Base-by-base conservation (phyloP, 179 eudicot species). In the Beta lomatogona region DNA sequence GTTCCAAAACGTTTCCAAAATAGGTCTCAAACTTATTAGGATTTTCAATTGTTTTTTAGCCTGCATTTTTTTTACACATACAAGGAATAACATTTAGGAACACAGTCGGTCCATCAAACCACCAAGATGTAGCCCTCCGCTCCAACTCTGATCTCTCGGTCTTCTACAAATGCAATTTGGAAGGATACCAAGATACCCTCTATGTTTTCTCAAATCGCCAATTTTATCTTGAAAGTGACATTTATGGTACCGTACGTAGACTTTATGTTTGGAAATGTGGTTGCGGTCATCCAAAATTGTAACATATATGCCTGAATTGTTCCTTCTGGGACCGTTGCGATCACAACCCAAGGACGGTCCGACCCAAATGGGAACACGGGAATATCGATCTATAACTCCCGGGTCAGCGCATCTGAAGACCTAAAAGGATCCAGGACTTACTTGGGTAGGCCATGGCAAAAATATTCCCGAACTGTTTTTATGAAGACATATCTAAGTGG, bases 101-200 rank as follows among this genome's bases (percentile, higher is more conserved):
- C 82, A 82, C 82, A n/a, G 89, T 87, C 54, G 89, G 89, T 8
- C 79, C 89, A 70, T 75, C 81, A 15, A 87, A 85, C 63, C 84
- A 87, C 78, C 89, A 87, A 52, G 89, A 87, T 0, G 89, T 87
- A 16, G 89, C 89, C 2, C 75, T 87, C 57, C 87, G 86, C 9
- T 82, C 82, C 7, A 79, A 67, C 41, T 80, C 89, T 0, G 87
- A 87, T 61, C 73, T 84, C 65, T 87, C 89, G 0, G 89, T 85
- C 44, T 87, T 87, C 86, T 87, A 85, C 71, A 55, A 77, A 19
- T 87, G 89, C n/a, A 57, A 84, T 46, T 80, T 87, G 11, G 89
- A 85, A 59, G 89, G 89, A 1, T 87, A 80, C 67, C 89, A 87
- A 57, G 89, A 87, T 82, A 87, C 89, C 0, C 87, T 87, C 18